Evolutionary conservation across 345 rosid genomes (phyloP).

Genomic region (Chamaenerion angustifolium): DNA sequence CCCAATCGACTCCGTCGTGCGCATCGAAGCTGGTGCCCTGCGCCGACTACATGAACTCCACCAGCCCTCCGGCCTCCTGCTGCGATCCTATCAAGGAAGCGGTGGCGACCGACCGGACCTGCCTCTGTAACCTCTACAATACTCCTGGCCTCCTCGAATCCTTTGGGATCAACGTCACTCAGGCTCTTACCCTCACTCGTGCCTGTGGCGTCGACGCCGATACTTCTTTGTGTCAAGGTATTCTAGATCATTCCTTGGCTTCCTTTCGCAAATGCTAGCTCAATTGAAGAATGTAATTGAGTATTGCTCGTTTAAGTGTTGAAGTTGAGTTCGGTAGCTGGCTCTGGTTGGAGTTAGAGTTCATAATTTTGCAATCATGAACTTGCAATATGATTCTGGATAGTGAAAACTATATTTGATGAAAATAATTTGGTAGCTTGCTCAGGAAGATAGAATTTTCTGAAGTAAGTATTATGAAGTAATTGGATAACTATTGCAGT

Average conservation of each 20-base stretch:
- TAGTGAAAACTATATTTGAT: no score
- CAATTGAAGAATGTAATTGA: no score
- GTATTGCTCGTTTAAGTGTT: no score
- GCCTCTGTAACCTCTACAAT: slow-evolving; percentile 21
- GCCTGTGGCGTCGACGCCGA: slow-evolving; percentile 10
- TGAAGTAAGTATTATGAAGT: no score
- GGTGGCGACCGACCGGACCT: slow-evolving; percentile 8
- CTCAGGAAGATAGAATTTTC: no score
- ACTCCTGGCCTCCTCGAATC: slow-evolving; percentile 8
- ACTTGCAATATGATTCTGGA: no score
- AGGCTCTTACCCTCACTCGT: slow-evolving; percentile 11
- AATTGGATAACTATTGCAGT: background rate
- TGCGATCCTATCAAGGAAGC: slow-evolving; percentile 17
- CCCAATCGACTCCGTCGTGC: slow-evolving; percentile 16
- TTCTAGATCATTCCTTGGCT: background rate
- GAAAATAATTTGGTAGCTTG: no score
- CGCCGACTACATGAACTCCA: slow-evolving; percentile 11
- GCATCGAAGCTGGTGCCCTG: slow-evolving; percentile 11
- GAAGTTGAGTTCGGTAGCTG: no score
- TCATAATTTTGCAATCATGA: no score
- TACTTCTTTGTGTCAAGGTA: slow-evolving; percentile 9
- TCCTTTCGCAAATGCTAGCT: no score
- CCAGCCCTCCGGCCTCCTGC: slow-evolving; percentile 12
- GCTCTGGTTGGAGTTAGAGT: no score
- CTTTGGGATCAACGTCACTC: slow-evolving; percentile 8